Base-by-base conservation (phyloP, 345 rosid genomes). In the Citrus reticulata region DNA sequence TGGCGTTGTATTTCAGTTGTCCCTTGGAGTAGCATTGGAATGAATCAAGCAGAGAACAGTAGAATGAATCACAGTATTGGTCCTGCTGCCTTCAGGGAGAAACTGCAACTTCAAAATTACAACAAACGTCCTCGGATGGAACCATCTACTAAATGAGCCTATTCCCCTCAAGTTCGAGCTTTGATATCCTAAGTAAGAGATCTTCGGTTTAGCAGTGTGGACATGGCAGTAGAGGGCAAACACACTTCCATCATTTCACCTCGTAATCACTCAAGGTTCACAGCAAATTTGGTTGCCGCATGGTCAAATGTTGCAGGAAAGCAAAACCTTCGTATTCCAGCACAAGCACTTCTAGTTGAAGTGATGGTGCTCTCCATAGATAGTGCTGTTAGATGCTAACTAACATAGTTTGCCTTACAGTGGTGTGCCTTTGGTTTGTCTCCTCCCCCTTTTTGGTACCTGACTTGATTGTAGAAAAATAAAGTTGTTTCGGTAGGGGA, bases 61-160 rank as follows among this genome's bases (percentile, higher is more conserved):
- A 17, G 2, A 30, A 51, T 46, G 37, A 29, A 51, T 51, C 37
- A 7, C 17, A 1, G 30, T 37, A 25, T 49, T 42, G 58, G 42
- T 62, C 24, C 77, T 68, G 30, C 72, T 27, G 19, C 57, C 68
- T 13, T 32, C 10, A 8, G 51, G 73, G 13, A 42, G 57, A 35
- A 67, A 67, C 62, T 2, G 67, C 60, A 14, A 17, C 30, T 20
- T 74, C 55, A 11, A 54, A 57, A 51, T n/a, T 51, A 19, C 35
- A 13, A 68, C 5, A 84, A 84, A 60, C 85, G 83, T 59, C 77
- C 72, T 68, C 81, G 79, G 71, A 55, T 67, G 20, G 61, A 57
- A 66, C 16, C 40, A 66, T 9, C 34, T 7, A 32, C 9, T 8
- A 46, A 30, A 5, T 46, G 55, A 19, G 1, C 32, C 60, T 32